Conservation (phyloP, 2,329 filamentous ascomycete genomes). For the Coniella lustricola region DNA sequence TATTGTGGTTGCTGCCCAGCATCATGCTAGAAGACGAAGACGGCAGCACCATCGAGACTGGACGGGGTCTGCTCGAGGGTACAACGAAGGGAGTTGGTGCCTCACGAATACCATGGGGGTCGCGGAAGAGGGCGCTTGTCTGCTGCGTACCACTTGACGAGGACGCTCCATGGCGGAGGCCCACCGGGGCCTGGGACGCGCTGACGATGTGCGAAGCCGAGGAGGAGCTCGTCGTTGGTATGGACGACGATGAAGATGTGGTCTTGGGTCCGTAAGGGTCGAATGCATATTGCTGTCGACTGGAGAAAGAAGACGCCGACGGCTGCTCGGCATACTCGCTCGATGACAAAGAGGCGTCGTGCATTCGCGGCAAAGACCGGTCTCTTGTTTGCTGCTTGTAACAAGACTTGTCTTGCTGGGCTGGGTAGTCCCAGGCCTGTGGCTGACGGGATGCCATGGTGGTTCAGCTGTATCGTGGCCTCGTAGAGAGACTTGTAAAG, state of each 20-base stretch:
- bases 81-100: conserved; percentile 2
- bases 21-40: background rate
- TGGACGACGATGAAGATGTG: background rate
- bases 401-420: conserved; percentile 3
- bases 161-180: background rate
- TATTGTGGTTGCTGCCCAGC: no score
- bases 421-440: conserved; percentile 9
- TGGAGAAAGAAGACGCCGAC: no score
- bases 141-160: conserved; percentile 6
- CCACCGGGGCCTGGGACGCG: no score
- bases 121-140: conserved; percentile 9
- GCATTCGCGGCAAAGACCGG: no score
- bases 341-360: no score
- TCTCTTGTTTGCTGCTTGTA: background rate
- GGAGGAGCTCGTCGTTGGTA: no score
- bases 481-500: background rate
- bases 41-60: conserved; percentile 4
- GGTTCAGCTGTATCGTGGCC: no score
- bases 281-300: conserved; percentile 4
- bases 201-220: conserved; percentile 7
- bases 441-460: conserved; percentile 13
- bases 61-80: conserved; percentile 2
- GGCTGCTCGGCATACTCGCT: background rate
- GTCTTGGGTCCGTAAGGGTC: conserved; percentile 10
- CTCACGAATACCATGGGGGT: conserved; percentile 15